A percentile compares a stretch with the other conserved stretches of the same genome.
Evolutionary conservation across 345 rosid genomes (phyloP).

Genomic region (Brassica juncea): DNA sequence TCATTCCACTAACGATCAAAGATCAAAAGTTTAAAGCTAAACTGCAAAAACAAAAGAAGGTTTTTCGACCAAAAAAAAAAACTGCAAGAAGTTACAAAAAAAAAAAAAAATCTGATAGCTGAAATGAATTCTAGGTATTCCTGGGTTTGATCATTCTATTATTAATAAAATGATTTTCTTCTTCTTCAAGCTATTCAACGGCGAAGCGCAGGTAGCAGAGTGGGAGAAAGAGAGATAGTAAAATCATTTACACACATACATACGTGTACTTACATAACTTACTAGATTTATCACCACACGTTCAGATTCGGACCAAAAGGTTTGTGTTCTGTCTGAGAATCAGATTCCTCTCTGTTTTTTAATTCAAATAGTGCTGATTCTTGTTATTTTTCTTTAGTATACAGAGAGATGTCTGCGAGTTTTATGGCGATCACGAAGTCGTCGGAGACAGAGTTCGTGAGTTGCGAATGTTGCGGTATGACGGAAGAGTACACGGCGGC

Average conservation of each 20-base stretch:
- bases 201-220: slow-evolving; percentile 30
- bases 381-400: background rate
- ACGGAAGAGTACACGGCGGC: slow-evolving; percentile 79
- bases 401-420: background rate
- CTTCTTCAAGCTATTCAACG: slow-evolving; percentile 23
- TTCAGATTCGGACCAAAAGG: background rate
- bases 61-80: background rate
- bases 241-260: background rate
- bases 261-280: background rate
- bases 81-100: background rate
- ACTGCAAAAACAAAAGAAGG: background rate
- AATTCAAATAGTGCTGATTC: background rate
- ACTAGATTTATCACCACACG: background rate
- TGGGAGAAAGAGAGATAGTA: slow-evolving; percentile 37
- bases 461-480: slow-evolving; percentile 73
- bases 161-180: slow-evolving; percentile 7
- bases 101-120: background rate
- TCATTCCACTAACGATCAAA: background rate
- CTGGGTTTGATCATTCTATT: background rate
- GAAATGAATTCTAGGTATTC: background rate
- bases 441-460: slow-evolving; percentile 52
- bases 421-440: slow-evolving; percentile 3
- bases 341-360: background rate
- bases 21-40: background rate
- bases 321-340: background rate